Base-by-base conservation (phyloP, 306 rosid species). In the Morella rubra region DNA sequence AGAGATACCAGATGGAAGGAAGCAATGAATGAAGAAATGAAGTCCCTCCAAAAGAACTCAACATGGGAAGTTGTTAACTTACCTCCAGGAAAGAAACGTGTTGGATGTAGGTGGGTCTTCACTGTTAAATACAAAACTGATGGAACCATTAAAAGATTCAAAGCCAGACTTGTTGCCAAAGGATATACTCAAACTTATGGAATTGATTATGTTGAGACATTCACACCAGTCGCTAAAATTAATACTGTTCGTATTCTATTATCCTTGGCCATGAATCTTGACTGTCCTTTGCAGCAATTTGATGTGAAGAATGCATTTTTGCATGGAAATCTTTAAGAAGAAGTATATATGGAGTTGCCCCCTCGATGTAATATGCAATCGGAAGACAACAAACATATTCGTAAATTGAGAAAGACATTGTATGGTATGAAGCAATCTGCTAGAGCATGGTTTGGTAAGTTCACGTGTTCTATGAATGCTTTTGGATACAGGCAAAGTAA, bases 21-120 rank as follows among this genome's bases (percentile, higher is more conserved):
- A 5, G 37, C 37, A 5, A 68, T 68, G 72, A 68, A 68, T n/a
- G 53, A 44, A 18, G 72, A 68, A 18, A 68, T 68, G 72, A n/a
- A n/a, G n/a, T n/a, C n/a, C n/a, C n/a, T n/a, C n/a, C n/a, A n/a
- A n/a, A n/a, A n/a, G n/a, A n/a, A n/a, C n/a, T n/a, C n/a, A n/a
- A n/a, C n/a, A n/a, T n/a, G n/a, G n/a, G n/a, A n/a, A n/a, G n/a
- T n/a, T n/a, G n/a, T n/a, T n/a, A n/a, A n/a, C n/a, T n/a, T n/a
- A n/a, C n/a, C n/a, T n/a, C n/a, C n/a, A n/a, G n/a, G n/a, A n/a
- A n/a, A n/a, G n/a, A n/a, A n/a, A n/a, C n/a, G n/a, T n/a, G n/a
- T n/a, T n/a, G n/a, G n/a, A n/a, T n/a, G n/a, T n/a, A n/a, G n/a
- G n/a, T n/a, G n/a, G n/a, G n/a, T n/a, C n/a, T n/a, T n/a, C n/a